Conservation (phyloP, 1,284 basidiomycete species). For the Cryptococcus deneoformans region DNA sequence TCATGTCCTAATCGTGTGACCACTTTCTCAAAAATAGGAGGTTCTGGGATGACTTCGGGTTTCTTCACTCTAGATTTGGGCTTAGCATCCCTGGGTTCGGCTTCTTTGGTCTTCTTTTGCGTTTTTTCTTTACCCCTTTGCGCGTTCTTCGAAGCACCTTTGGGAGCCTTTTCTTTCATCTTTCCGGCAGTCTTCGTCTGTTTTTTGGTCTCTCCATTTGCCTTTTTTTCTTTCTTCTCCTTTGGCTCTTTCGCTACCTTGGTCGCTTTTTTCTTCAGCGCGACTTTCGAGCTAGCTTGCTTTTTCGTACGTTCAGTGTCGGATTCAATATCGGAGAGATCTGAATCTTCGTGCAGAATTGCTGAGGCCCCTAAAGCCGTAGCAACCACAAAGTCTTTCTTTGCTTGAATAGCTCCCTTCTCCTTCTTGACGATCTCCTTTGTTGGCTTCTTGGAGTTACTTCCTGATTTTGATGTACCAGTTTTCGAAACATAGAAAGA, state of each 20-base stretch:
- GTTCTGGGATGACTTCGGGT: conserved; percentile 5
- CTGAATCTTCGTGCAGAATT: background rate
- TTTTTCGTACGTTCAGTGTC: background rate
- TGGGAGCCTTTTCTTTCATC: background rate
- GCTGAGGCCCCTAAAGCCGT: background rate
- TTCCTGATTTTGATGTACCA: background rate
- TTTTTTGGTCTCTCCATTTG: background rate
- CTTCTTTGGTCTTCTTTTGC: background rate
- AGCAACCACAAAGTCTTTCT: background rate
- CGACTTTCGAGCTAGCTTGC: background rate
- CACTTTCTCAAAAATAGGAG: conserved; percentile 29
- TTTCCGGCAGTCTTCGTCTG: background rate
- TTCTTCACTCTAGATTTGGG: background rate
- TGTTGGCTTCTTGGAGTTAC: background rate
- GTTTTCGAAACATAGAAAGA: background rate
- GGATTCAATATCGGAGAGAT: background rate
- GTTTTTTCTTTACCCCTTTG: background rate
- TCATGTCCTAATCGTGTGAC: conserved; percentile 26
- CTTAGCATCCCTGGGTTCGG: background rate
- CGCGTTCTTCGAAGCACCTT: background rate
- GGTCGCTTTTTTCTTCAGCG: background rate
- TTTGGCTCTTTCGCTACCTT: background rate
- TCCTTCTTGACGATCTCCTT: background rate
- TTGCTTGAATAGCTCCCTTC: too few species aligned
- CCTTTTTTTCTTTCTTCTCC: background rate